Percentiles rank a stretch among this genome's conserved stretches.
Evolutionary conservation across 495 filamentous ascomycete species (phyloP).

Genomic region (Trypethelium eluteriae): DNA sequence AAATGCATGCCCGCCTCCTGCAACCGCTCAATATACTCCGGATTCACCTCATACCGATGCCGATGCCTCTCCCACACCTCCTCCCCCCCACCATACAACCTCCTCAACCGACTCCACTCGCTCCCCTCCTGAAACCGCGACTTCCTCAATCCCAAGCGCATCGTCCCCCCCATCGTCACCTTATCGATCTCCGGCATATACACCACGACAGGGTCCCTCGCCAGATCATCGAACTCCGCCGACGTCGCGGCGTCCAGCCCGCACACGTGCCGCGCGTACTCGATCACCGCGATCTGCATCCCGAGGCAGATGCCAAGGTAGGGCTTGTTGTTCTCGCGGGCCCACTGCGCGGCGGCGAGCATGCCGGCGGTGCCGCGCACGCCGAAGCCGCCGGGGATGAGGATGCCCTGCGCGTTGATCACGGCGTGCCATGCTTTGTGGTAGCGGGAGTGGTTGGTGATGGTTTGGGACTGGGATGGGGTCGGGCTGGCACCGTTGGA

Average conservation of each 20-base stretch:
- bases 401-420: constrained; percentile 58
- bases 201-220: constrained; percentile 60
- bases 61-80: constrained; percentile 57
- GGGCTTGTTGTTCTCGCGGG: constrained; percentile 69
- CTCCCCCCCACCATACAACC: constrained; percentile 54
- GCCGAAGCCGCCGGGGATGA: constrained; percentile 81
- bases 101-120: constrained; percentile 73
- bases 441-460: constrained; percentile 59
- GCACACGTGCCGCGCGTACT: constrained; percentile 70
- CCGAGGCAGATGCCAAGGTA: constrained; percentile 92
- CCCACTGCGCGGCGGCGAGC: constrained; percentile 75
- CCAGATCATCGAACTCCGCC: constrained; percentile 55
- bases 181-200: constrained; percentile 87
- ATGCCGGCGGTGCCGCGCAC: constrained; percentile 76
- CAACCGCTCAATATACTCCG: constrained; percentile 53
- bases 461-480: constrained; percentile 17
- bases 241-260: constrained; percentile 49
- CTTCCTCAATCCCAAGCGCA: constrained; percentile 75
- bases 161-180: constrained; percentile 73
- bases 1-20: constrained; percentile 54
- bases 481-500: not conserved
- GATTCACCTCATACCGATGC: constrained; percentile 72
- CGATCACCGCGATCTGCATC: constrained; percentile 90
- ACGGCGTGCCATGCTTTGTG: constrained; percentile 84
- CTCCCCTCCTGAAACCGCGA: constrained; percentile 67